These are phyloP conservation scores for Solanum commersonii DNA, from an alignment of 257 asterid genomes.

Conservation along the genomic window DNA sequence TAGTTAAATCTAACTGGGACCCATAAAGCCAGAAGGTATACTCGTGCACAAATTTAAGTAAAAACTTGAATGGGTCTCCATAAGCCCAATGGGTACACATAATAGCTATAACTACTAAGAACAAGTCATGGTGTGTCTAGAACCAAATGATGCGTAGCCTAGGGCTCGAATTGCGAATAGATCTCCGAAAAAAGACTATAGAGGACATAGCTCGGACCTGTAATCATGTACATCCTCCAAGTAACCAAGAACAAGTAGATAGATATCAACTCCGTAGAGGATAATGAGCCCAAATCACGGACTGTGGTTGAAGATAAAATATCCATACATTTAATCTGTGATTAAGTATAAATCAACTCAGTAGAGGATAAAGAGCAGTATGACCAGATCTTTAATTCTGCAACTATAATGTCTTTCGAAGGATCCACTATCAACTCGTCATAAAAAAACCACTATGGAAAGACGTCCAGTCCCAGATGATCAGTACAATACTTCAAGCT, in stretches of 20 bases:
- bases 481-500: background rate
- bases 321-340: background rate
- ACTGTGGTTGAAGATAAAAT: no score
- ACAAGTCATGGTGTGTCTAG: background rate
- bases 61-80: background rate
- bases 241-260: no score
- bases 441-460: background rate
- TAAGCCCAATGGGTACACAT: background rate
- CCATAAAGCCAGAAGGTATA: background rate
- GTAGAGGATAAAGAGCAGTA: background rate
- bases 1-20: background rate
- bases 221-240: no score
- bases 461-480: background rate
- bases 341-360: background rate
- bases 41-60: background rate
- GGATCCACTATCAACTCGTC: background rate
- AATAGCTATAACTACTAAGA: background rate
- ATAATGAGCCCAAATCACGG: background rate
- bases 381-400: background rate
- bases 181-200: no score
- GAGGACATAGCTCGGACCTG: no score
- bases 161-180: no score
- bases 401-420: background rate
- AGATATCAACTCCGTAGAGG: background rate
- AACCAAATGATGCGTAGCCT: background rate